phyloP scores from a whole-genome alignment of 768 basidiomycete genomes.

The Russula sp. region DNA sequence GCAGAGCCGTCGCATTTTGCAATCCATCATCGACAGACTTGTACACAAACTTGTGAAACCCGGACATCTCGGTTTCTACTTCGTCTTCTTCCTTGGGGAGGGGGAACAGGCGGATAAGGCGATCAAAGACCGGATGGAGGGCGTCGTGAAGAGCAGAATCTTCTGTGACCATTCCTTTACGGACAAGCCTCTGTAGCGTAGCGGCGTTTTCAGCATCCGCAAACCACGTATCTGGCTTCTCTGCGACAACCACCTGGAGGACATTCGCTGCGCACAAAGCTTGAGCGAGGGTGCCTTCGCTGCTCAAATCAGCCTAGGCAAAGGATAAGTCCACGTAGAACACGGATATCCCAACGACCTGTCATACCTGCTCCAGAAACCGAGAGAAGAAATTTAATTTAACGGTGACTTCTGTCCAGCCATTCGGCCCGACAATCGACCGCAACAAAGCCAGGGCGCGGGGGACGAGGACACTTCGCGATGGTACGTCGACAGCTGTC shows the following conservation, averaged over 20 bases:
- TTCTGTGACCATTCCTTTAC: slow-evolving; percentile 79
- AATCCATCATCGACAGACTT: slow-evolving; percentile 72
- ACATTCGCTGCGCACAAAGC: slow-evolving; percentile 84
- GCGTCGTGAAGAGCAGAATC: slow-evolving; percentile 77
- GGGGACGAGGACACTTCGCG: slow-evolving; percentile 44
- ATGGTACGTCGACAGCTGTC: slow-evolving; percentile 49
- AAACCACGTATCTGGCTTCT: slow-evolving; percentile 84
- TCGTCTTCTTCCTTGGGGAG: slow-evolving; percentile 74
- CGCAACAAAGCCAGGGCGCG: slow-evolving; percentile 64
- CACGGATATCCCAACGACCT: neutral
- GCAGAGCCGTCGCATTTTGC: slow-evolving; percentile 62
- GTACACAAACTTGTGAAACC: slow-evolving; percentile 74
- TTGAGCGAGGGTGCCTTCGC: slow-evolving; percentile 56
- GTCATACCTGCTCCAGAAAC: slow-evolving; percentile 69
- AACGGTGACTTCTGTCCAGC: slow-evolving; percentile 89
- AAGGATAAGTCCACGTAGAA: neutral
- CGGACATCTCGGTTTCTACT: slow-evolving; percentile 54
- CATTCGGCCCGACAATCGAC: slow-evolving; percentile 71
- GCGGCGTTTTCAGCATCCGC: slow-evolving; percentile 50
- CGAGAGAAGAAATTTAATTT: slow-evolving; percentile 88
- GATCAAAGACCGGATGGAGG: slow-evolving; percentile 76
- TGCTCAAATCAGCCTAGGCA: slow-evolving; percentile 64
- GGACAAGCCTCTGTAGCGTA: slow-evolving; percentile 74
- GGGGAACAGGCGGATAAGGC: slow-evolving; percentile 69
- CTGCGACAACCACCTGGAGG: slow-evolving; percentile 75